These are phyloP conservation scores for Chytriomyces confervae DNA, from an alignment of 192 early-diverging fungal genomes.

Conservation along the genomic window DNA sequence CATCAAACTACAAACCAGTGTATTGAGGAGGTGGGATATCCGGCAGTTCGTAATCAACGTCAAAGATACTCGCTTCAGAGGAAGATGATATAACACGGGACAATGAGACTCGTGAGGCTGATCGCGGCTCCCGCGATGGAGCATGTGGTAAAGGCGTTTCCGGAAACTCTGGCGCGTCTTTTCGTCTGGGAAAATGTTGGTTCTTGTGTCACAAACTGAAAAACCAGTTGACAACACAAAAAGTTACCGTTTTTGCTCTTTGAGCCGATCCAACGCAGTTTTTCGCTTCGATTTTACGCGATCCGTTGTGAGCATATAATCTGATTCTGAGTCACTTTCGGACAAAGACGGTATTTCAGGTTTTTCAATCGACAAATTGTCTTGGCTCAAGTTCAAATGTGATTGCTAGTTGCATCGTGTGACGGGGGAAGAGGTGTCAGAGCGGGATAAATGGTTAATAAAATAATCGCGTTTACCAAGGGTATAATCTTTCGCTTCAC, in stretches of 20 bases:
- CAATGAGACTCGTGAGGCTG: background rate
- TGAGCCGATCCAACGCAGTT: constrained; percentile 22
- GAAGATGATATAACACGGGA: no score
- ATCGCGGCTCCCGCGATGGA: background rate
- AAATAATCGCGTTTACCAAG: background rate
- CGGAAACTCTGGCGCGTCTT: background rate
- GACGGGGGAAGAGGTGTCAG: background rate
- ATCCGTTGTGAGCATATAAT: constrained; percentile 9
- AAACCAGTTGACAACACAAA: background rate
- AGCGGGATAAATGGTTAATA: background rate
- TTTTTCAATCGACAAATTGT: background rate
- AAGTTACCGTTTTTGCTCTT: constrained; percentile 1
- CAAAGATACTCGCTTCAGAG: background rate
- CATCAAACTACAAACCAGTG: background rate
- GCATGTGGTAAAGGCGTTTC: background rate
- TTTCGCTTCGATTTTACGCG: constrained; percentile 18
- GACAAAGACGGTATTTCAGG: background rate
- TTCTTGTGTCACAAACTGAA: background rate
- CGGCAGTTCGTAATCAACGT: background rate
- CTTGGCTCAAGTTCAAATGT: background rate
- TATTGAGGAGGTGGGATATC: constrained; percentile 21
- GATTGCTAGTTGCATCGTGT: constrained; percentile 5
- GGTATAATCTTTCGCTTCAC: constrained; percentile 18
- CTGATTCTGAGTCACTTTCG: background rate
- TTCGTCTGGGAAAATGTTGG: background rate